Percentiles rank a stretch among this genome's conserved stretches.
Evolutionary conservation across 208 protist genomes (phyloP).

Genomic region (Borovskyia barvae): DNA sequence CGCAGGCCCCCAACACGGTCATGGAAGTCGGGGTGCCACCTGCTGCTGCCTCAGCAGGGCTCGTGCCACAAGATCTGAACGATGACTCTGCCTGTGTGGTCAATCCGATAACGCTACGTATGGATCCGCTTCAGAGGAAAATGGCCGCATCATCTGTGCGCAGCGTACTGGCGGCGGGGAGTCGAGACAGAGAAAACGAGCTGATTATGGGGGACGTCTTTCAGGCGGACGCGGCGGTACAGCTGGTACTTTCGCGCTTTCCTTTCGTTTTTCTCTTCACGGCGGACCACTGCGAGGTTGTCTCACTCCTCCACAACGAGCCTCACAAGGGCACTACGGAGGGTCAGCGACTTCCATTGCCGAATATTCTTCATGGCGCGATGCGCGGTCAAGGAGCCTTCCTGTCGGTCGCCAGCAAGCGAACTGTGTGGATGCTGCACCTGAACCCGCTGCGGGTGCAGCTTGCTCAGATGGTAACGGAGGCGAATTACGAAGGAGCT

Average conservation of each 20-base stretch:
- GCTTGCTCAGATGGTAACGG: constrained; percentile 54
- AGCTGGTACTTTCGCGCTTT: constrained; percentile 43
- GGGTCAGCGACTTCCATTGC: constrained; percentile 53
- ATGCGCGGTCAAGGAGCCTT: constrained; percentile 38
- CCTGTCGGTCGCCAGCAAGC: constrained; percentile 48
- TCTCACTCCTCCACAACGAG: constrained; percentile 49
- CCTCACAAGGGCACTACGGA: constrained; percentile 1
- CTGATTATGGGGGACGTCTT: constrained; percentile 29
- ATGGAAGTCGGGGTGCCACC: constrained; percentile 30
- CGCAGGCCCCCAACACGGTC: constrained; percentile 22
- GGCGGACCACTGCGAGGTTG: constrained; percentile 60
- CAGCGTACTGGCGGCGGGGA: too few relatives aligned
- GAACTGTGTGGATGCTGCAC: constrained; percentile 62
- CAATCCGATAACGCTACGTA: constrained; percentile 13
- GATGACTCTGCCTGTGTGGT: background rate
- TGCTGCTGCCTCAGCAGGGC: constrained; percentile 14
- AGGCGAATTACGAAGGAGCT: constrained; percentile 47
- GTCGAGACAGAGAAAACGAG: constrained; percentile 11
- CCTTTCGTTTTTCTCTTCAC: constrained; percentile 76
- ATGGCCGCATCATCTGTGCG: background rate
- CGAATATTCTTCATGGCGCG: constrained; percentile 45
- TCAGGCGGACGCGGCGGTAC: constrained; percentile 16
- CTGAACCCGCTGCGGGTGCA: constrained; percentile 56
- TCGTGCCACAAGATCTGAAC: background rate
- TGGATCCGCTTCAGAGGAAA: too few relatives aligned